A percentile compares a stretch with the other conserved stretches of the same genome.
Conservation (phyloP, 257 asterid species). For the Plantago elongata region DNA sequence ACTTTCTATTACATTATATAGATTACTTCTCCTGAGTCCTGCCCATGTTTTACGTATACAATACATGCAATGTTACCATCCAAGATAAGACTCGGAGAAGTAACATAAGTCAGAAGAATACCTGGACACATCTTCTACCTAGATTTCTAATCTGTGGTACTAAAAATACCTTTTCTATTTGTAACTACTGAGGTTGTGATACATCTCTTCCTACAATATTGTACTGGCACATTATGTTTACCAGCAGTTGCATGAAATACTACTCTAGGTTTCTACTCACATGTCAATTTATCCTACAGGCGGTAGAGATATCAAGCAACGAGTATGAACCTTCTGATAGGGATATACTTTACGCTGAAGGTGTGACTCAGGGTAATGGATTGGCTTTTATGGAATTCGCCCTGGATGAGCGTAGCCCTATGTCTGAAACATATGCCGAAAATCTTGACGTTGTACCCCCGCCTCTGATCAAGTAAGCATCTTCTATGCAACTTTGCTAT, state of each 20-base stretch:
- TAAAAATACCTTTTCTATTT: not conserved
- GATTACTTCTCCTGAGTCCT: no score
- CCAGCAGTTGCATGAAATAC: not conserved
- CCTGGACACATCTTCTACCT: no score
- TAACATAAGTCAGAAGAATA: no score
- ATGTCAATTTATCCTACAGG: slow-evolving; percentile 36
- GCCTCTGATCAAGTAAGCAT: slow-evolving; percentile 57
- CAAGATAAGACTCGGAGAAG: no score
- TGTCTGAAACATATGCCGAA: slow-evolving; percentile 75
- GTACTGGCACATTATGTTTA: not conserved
- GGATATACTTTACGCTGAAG: slow-evolving; percentile 76
- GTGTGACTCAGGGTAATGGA: slow-evolving; percentile 84
- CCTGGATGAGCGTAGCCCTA: slow-evolving; percentile 83
- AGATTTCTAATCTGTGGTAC: no score
- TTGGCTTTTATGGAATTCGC: slow-evolving; percentile 86
- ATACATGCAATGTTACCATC: no score
- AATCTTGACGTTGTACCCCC: slow-evolving; percentile 57
- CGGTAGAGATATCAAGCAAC: slow-evolving; percentile 87
- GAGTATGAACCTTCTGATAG: slow-evolving; percentile 80
- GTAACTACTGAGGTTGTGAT: not conserved
- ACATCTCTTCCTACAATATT: not conserved
- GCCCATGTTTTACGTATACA: no score
- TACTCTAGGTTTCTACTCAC: not conserved
- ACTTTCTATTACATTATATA: not conserved
- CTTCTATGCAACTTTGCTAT: not conserved